These are phyloP conservation scores for Scutellaria galericulata DNA, from an alignment of 257 asterid species.

Conservation along the genomic window DNA sequence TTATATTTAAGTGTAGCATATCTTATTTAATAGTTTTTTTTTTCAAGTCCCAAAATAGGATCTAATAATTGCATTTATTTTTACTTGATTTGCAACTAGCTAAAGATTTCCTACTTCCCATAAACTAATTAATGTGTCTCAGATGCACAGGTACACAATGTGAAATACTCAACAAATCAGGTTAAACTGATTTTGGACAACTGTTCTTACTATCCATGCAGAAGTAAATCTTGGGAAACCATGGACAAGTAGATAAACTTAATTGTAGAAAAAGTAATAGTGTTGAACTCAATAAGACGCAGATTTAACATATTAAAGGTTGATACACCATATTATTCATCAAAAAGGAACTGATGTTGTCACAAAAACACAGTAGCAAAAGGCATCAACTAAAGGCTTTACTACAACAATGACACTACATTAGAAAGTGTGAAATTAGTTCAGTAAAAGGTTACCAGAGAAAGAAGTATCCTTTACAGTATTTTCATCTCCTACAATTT, in stretches of 20 bases:
- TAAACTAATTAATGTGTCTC: no score
- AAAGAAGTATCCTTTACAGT: conserved; percentile 17
- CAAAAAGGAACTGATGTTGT: conserved; percentile 4
- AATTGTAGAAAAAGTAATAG: background rate
- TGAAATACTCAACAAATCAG: no score
- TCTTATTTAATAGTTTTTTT: no score
- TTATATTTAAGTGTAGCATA: no score
- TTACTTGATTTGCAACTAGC: background rate
- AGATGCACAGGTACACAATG: no score
- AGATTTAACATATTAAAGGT: conserved; percentile 8
- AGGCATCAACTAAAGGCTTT: conserved; percentile 12
- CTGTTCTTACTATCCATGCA: no score
- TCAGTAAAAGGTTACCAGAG: conserved; percentile 39
- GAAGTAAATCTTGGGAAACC: no score
- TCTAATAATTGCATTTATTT: background rate
- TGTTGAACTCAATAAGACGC: background rate
- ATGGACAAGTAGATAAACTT: no score
- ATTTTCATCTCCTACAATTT: conserved; percentile 49
- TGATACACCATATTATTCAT: conserved; percentile 21
- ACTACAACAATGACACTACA: conserved; percentile 2
- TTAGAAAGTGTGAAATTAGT: conserved; percentile 5
- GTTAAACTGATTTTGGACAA: no score
- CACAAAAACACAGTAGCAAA: conserved; percentile 6
- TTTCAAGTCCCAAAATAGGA: background rate
- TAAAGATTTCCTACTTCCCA: no score